Conservation (phyloP, 306 rosid species). For the Hippophae gyantsensis region DNA sequence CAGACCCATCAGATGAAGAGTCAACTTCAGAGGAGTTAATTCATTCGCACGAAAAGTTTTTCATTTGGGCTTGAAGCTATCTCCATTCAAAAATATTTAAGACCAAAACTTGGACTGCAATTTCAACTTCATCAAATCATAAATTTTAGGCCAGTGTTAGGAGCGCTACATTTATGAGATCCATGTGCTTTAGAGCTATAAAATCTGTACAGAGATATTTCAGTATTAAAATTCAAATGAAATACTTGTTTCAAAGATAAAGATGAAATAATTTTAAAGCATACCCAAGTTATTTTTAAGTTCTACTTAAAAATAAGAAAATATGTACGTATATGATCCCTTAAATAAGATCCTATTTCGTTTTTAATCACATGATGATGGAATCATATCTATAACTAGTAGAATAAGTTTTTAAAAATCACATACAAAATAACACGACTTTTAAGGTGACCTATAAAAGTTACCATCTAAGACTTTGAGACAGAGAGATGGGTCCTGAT, state of each 20-base stretch:
- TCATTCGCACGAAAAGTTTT: constrained; percentile 13
- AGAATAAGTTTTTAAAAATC: too few relatives aligned
- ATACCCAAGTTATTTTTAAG: not conserved
- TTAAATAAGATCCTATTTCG: too few relatives aligned
- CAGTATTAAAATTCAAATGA: constrained; percentile 15
- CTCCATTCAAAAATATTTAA: constrained; percentile 24
- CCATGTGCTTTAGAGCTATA: constrained; percentile 52
- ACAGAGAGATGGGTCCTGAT: constrained; percentile 5
- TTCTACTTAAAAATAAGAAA: too few relatives aligned
- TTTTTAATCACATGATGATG: too few relatives aligned
- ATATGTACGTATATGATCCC: too few relatives aligned
- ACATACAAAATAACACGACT: not conserved
- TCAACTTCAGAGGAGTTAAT: constrained; percentile 26
- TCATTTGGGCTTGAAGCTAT: constrained; percentile 14
- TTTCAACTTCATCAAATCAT: constrained; percentile 22
- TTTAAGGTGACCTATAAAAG: constrained; percentile 20
- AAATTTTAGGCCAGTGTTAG: constrained; percentile 17
- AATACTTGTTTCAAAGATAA: not conserved
- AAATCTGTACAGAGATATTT: constrained; percentile 29
- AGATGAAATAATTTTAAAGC: constrained; percentile 3
- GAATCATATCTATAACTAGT: too few relatives aligned
- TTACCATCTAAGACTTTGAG: constrained; percentile 1
- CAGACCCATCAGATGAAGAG: constrained; percentile 13
- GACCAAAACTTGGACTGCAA: constrained; percentile 12
- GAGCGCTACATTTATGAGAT: constrained; percentile 45